Evolutionary conservation across 2,329 filamentous ascomycete species (phyloP), one percentile per base, ranked within the genome.

Genomic region (Paecilomyces niveus): DNA sequence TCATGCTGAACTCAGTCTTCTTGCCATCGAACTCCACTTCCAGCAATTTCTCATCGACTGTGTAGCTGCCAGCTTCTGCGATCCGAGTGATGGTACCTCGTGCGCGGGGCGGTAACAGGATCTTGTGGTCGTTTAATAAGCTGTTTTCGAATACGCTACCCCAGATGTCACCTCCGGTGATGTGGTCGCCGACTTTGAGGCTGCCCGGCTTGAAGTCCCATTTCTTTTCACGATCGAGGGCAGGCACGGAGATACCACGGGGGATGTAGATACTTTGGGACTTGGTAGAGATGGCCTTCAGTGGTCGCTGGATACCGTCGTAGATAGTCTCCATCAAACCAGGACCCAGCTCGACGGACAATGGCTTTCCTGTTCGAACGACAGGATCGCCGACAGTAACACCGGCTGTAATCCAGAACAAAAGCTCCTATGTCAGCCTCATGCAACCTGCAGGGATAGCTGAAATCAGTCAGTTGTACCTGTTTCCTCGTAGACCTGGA

Each of bases 401-500:
- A 79, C 94, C 94, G 75, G 93, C 94, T 70, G 35, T 54, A 57
- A 65, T 31, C 53, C 18, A 21, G 26, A 45, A 56, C 24, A 13
- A 50, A 50, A 11, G 22, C n/a, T 45, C n/a, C 6, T 10, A 52
- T 57, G 54, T 39, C 52, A 52, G 50, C 50, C 33, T 57, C 50
- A 57, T 26, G 7, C 13, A 26, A 32, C 32, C 49, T 3, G 15
- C 24, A 39, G 3, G 13, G 39, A 50, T 7, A 45, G 39, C 39
- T 45, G 5, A n/a, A 45, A 18, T 4, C n/a, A 18, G 39, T 45
- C 39, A 13, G 10, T 56, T 63, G 57, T 71, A 95, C 92, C 91
- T 67, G 94, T 99, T 80, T 99, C 94, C 78, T 99, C 94, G 81
- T 99, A 99, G 66, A 99, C 94, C 80, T 99, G 94, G 68, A 99